These are phyloP conservation scores for Xylaria sp. DNA, from an alignment of 2,329 filamentous ascomycete genomes.

Conservation along the genomic window DNA sequence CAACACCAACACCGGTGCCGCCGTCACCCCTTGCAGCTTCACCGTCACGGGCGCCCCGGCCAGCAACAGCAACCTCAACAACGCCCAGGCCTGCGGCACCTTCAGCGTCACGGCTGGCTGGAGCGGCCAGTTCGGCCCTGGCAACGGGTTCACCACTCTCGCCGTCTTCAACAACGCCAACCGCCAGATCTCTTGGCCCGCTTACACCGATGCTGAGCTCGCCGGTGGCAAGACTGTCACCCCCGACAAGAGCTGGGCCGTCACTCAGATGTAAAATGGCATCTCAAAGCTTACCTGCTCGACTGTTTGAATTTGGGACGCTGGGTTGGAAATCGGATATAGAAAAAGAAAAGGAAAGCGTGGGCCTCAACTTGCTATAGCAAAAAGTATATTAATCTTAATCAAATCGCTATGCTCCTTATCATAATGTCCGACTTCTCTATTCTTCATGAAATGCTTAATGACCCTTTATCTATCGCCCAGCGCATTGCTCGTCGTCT, in stretches of 20 bases:
- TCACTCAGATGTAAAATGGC: constrained; percentile 37
- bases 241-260: constrained; percentile 54
- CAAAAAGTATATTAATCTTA: constrained; percentile 19
- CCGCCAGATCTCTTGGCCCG: constrained; percentile 61
- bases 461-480: background rate
- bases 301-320: background rate
- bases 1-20: constrained; percentile 49
- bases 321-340: background rate
- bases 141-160: constrained; percentile 64
- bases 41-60: constrained; percentile 49
- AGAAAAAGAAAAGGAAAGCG: constrained; percentile 1
- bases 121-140: constrained; percentile 64
- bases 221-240: constrained; percentile 56
- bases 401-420: constrained; percentile 10
- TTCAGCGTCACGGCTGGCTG: constrained; percentile 65
- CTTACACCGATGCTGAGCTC: constrained; percentile 64
- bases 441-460: background rate
- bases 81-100: constrained; percentile 55
- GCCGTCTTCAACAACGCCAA: constrained; percentile 58
- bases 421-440: background rate
- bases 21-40: constrained; percentile 53
- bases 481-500: background rate
- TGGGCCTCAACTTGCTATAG: background rate
- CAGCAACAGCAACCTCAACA: constrained; percentile 53
- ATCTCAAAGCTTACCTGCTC: background rate